Evolutionary conservation across 495 filamentous ascomycete genomes (phyloP).

Genomic region (Bathelium albidoporum): DNA sequence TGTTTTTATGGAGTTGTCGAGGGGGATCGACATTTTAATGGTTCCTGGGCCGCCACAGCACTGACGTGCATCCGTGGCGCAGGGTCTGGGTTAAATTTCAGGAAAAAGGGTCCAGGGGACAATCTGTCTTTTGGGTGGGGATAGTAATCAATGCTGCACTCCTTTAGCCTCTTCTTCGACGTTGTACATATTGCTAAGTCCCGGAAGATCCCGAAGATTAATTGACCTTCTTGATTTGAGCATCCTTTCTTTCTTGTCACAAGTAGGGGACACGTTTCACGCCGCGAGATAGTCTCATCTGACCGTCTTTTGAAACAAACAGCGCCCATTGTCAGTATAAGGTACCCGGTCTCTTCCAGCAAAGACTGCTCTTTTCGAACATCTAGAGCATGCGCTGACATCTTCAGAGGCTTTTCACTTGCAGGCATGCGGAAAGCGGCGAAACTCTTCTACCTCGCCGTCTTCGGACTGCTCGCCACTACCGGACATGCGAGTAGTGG

Average conservation of each 20-base stretch:
- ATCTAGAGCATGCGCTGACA: not conserved
- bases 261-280: not conserved
- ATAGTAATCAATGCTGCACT: not conserved
- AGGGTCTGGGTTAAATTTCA: not conserved
- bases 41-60: not conserved
- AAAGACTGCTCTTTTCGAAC: not conserved
- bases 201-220: not conserved
- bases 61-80: not conserved
- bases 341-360: not conserved
- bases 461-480: slow-evolving; percentile 18
- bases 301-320: not conserved
- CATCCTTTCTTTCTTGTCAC: not conserved
- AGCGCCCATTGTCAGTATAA: not conserved
- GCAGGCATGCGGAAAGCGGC: slow-evolving; percentile 14
- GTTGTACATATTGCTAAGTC: not conserved
- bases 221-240: not conserved
- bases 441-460: slow-evolving; percentile 22
- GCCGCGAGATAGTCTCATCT: slow-evolving; percentile 2
- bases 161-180: not conserved
- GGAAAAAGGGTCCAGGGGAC: not conserved
- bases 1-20: too few species aligned
- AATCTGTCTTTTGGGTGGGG: not conserved
- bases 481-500: slow-evolving; percentile 5
- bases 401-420: not conserved
- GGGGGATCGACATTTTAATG: too few species aligned